Evolutionary conservation across 805 yeast genomes (phyloP).

Genomic region (Torulaspora microellipsoides): DNA sequence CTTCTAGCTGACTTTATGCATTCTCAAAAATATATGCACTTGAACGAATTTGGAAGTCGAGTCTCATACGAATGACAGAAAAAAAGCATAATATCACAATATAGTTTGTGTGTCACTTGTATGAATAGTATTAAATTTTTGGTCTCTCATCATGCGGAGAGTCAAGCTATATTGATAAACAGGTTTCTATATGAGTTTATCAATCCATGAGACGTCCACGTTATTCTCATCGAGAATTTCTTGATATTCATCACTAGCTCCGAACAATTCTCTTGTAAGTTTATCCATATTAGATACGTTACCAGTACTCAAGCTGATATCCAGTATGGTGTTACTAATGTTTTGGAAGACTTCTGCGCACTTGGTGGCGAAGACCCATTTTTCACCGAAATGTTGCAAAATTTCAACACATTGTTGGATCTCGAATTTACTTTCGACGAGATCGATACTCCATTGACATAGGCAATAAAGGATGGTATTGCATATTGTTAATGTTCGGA

Average conservation of each 20-base stretch:
- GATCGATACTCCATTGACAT: constrained; percentile 44
- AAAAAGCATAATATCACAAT: no score
- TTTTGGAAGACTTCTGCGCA: constrained; percentile 43
- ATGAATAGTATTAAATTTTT: no score
- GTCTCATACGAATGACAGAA: no score
- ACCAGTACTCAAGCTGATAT: constrained; percentile 39
- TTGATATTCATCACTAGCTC: constrained; percentile 43
- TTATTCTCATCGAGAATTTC: constrained; percentile 44
- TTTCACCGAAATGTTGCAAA: constrained; percentile 42
- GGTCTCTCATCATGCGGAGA: no score
- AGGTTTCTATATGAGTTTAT: constrained; percentile 20
- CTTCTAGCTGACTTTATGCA: no score
- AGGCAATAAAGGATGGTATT: constrained; percentile 45
- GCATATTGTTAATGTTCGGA: constrained; percentile 44
- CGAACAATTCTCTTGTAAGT: constrained; percentile 39
- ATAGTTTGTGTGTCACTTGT: no score
- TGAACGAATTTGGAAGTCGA: no score
- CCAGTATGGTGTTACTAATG: constrained; percentile 42
- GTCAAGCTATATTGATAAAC: no score
- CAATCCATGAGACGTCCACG: constrained; percentile 44
- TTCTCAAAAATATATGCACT: no score
- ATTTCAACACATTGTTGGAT: constrained; percentile 45
- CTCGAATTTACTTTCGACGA: constrained; percentile 43
- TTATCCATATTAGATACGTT: constrained; percentile 40
- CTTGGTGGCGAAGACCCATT: constrained; percentile 45